Evolutionary conservation across 2,329 filamentous ascomycete genomes (phyloP).

Genomic region (Calonectria ilicicola): DNA sequence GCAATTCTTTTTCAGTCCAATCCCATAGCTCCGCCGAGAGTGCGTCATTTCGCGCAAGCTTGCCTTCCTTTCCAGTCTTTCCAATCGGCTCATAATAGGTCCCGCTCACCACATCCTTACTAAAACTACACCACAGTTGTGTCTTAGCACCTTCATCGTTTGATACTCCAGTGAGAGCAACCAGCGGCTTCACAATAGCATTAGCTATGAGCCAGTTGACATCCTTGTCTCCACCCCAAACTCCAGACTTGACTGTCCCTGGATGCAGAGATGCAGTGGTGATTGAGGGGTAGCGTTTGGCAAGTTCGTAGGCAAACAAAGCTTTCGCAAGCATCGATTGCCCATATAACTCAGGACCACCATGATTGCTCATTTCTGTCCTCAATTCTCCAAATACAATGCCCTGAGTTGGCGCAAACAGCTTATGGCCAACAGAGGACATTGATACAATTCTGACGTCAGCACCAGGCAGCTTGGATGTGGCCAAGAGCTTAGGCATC

Average conservation of each 20-base stretch:
- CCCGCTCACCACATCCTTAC: slow-evolving; percentile 5
- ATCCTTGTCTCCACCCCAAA: slow-evolving; percentile 4
- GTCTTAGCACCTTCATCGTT: slow-evolving; percentile 13
- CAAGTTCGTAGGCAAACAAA: slow-evolving; percentile 14
- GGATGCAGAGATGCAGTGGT: slow-evolving; percentile 1
- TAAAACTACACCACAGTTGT: slow-evolving; percentile 21
- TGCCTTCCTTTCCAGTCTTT: slow-evolving; percentile 5
- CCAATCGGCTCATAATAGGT: slow-evolving; percentile 19
- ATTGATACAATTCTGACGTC: slow-evolving; percentile 21
- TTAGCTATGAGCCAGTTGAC: slow-evolving; percentile 7
- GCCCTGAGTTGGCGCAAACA: not conserved
- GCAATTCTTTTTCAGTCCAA: slow-evolving; percentile 9
- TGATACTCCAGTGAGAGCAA: not conserved
- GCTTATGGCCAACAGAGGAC: slow-evolving; percentile 6
- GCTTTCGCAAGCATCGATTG: slow-evolving; percentile 14
- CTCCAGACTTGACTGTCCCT: slow-evolving; percentile 4
- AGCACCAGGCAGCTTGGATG: slow-evolving; percentile 3
- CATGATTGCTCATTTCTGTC: not conserved
- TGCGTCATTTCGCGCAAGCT: slow-evolving; percentile 2
- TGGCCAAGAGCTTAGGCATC: slow-evolving; percentile 15
- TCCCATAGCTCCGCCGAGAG: slow-evolving; percentile 10
- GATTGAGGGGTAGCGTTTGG: slow-evolving; percentile 13
- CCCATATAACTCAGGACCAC: slow-evolving; percentile 6
- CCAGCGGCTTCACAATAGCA: not conserved
- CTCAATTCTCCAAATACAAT: slow-evolving; percentile 15